Evolutionary conservation across 2,329 filamentous ascomycete species (phyloP).

Genomic region (Colletotrichum endophyticum): DNA sequence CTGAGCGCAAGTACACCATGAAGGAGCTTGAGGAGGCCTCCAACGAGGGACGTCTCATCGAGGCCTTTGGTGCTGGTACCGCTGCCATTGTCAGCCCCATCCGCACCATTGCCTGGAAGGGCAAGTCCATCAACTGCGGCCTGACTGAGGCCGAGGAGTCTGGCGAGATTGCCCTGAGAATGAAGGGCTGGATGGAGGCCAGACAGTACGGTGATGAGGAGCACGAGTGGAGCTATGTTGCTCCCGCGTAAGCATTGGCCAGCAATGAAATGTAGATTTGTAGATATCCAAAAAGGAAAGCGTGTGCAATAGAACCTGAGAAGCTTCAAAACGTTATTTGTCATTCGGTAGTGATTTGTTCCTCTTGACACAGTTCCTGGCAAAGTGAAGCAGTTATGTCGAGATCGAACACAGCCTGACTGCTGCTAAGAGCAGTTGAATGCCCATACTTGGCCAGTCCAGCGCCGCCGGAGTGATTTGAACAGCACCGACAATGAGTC

Average conservation of each 20-base stretch:
- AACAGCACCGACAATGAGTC: background rate
- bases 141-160: constrained; percentile 83
- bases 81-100: constrained; percentile 94
- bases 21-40: constrained; percentile 80
- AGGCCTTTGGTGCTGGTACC: constrained; percentile 93
- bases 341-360: background rate
- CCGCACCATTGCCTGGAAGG: constrained; percentile 87
- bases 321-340: background rate
- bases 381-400: background rate
- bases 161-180: constrained; percentile 80
- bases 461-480: background rate
- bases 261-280: constrained; percentile 4
- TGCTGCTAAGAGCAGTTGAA: background rate
- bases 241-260: constrained; percentile 34
- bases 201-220: constrained; percentile 95
- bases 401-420: background rate
- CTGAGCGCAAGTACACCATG: constrained; percentile 94
- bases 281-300: constrained; percentile 14
- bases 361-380: background rate
- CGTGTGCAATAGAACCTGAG: constrained; percentile 13
- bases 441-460: background rate
- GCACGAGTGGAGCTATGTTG: constrained; percentile 83
- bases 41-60: constrained; percentile 83
- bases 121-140: constrained; percentile 81
- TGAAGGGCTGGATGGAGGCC: constrained; percentile 96